Evolutionary conservation across 148 eudicot species (phyloP).

Genomic region (Pharnaceum exiguum): DNA sequence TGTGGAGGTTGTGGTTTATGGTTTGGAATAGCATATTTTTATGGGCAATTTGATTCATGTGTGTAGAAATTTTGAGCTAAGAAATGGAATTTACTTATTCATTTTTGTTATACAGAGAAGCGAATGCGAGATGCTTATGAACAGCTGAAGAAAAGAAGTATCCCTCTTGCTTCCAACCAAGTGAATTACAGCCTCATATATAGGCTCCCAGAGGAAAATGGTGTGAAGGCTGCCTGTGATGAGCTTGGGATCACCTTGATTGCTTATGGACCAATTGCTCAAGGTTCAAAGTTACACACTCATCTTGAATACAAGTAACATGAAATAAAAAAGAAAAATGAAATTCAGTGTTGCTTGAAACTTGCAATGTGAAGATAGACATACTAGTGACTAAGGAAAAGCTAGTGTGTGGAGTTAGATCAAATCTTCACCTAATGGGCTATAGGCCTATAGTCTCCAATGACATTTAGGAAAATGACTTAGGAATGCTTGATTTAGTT

Average conservation of each 20-base stretch:
- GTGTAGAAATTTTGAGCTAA: neutral
- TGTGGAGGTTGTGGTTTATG: neutral
- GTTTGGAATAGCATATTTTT: neutral
- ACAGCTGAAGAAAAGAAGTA: slow-evolving; percentile 71
- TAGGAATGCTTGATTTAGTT: no score
- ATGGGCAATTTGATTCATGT: neutral
- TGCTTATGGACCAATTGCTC: slow-evolving; percentile 95
- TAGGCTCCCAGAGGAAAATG: slow-evolving; percentile 84
- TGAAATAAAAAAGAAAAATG: no score
- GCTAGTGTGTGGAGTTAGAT: no score
- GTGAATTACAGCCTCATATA: slow-evolving; percentile 96
- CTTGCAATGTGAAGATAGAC: no score
- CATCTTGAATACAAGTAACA: neutral
- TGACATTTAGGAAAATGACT: no score
- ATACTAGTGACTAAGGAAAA: no score
- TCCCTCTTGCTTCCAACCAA: slow-evolving; percentile 96
- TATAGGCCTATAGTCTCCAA: no score
- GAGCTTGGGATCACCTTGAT: slow-evolving; percentile 91
- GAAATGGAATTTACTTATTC: neutral
- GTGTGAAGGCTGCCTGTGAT: slow-evolving; percentile 94
- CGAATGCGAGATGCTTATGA: slow-evolving; percentile 82
- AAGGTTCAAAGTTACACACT: slow-evolving; percentile 39
- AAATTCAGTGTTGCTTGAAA: no score
- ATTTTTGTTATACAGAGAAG: slow-evolving; percentile 42
- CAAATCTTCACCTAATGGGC: no score